Conservation (phyloP, 805 yeast genomes). For the Saccharomycopsis sp. region DNA sequence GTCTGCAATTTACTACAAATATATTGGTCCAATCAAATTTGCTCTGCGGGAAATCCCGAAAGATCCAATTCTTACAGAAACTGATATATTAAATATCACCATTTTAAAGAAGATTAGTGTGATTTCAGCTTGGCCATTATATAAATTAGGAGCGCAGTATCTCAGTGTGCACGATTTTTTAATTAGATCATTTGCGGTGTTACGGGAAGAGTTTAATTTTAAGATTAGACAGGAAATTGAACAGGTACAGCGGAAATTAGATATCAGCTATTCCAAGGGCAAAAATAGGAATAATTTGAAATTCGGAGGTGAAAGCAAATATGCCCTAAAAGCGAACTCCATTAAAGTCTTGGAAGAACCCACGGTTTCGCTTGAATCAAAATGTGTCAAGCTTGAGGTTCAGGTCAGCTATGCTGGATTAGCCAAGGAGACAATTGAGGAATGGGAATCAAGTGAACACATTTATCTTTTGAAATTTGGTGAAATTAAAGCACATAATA, state of each 20-base stretch:
- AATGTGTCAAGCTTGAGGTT: constrained; percentile 21
- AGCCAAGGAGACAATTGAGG: background rate
- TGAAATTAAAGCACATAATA: background rate
- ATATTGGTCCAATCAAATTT: constrained; percentile 3
- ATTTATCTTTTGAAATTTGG: constrained; percentile 22
- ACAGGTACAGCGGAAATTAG: constrained; percentile 21
- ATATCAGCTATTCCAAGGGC: no score
- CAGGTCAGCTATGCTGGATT: constrained; percentile 19
- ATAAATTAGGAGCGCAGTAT: constrained; percentile 26
- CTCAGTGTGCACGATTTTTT: constrained; percentile 27
- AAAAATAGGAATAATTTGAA: constrained; percentile 4
- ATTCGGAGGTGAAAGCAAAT: constrained; percentile 23
- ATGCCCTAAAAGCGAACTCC: constrained; percentile 22
- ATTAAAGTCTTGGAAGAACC: constrained; percentile 1
- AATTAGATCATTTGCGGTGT: constrained; percentile 23
- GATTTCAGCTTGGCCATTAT: constrained; percentile 23
- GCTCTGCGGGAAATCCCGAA: no score
- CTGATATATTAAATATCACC: no score
- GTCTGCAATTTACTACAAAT: constrained; percentile 2
- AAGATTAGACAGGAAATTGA: constrained; percentile 24
- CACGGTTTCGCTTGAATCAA: constrained; percentile 24
- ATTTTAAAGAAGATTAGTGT: no score
- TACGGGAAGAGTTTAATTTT: constrained; percentile 22
- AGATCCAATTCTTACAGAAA: no score
- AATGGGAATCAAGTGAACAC: constrained; percentile 22